A percentile compares a stretch with the other conserved stretches of the same genome.
Conservation (phyloP, 2,329 filamentous ascomycete genomes). For the Pseudovirgaria hyperparasitica region DNA sequence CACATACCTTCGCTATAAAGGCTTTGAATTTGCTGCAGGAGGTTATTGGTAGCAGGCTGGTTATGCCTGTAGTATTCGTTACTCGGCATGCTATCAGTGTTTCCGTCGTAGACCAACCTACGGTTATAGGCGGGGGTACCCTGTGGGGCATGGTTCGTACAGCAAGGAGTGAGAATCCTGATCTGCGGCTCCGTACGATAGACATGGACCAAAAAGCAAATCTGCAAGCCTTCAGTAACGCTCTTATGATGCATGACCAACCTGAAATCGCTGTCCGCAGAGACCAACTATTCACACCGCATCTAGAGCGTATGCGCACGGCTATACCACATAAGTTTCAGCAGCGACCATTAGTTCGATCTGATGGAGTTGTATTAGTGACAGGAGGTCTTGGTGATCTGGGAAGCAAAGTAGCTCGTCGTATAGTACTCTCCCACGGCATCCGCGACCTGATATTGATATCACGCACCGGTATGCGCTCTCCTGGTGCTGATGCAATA, state of each 20-base stretch:
- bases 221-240: slow-evolving; percentile 2
- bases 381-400: slow-evolving; percentile 17
- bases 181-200: slow-evolving; percentile 13
- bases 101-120: slow-evolving; percentile 10
- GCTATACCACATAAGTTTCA: too few relatives aligned
- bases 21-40: slow-evolving; percentile 13
- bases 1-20: slow-evolving; percentile 7
- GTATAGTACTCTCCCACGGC: slow-evolving; percentile 12
- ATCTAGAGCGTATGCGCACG: slow-evolving; percentile 1
- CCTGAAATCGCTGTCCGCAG: slow-evolving; percentile 2
- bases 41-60: slow-evolving; percentile 9
- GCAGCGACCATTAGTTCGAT: slow-evolving; percentile 8
- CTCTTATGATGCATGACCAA: slow-evolving; percentile 2
- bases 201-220: slow-evolving; percentile 9
- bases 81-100: slow-evolving; percentile 12
- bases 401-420: slow-evolving; percentile 12
- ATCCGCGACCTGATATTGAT: slow-evolving; percentile 17
- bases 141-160: slow-evolving; percentile 19
- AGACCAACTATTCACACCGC: slow-evolving; percentile 3
- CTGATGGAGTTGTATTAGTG: slow-evolving; percentile 15
- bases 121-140: too few relatives aligned
- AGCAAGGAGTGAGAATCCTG: slow-evolving; percentile 16
- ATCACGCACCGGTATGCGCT: slow-evolving; percentile 15
- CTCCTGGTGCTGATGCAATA: slow-evolving; percentile 11
- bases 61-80: slow-evolving; percentile 12